Evolutionary conservation across 2,329 filamentous ascomycete genomes (phyloP).

Genomic region (Xylariomycetidae sp.): DNA sequence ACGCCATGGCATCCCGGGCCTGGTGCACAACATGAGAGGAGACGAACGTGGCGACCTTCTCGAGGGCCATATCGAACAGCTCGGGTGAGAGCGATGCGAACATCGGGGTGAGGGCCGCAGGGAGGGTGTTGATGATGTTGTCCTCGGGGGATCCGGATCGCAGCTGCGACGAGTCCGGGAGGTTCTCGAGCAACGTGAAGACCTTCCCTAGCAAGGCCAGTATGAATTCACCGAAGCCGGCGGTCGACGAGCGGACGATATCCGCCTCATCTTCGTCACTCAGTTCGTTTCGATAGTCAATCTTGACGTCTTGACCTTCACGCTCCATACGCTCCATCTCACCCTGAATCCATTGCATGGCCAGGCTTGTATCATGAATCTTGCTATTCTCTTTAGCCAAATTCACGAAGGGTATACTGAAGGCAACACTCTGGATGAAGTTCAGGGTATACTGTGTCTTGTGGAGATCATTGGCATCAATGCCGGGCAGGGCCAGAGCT

Average conservation of each 20-base stretch:
- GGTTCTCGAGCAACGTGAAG: conserved; percentile 89
- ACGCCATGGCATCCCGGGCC: conserved; percentile 95
- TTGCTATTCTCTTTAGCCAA: conserved; percentile 63
- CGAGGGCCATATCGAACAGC: conserved; percentile 83
- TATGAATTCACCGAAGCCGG: conserved; percentile 88
- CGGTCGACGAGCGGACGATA: conserved; percentile 89
- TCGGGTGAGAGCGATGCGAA: conserved; percentile 88
- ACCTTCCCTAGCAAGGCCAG: conserved; percentile 87
- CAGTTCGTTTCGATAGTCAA: conserved; percentile 79
- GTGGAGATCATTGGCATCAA: conserved; percentile 94
- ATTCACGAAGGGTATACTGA: conserved; percentile 89
- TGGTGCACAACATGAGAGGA: conserved; percentile 94
- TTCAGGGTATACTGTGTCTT: conserved; percentile 93
- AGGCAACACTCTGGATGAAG: conserved; percentile 92
- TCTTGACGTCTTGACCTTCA: conserved; percentile 75
- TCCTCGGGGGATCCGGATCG: conserved; percentile 91
- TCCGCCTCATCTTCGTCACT: conserved; percentile 79
- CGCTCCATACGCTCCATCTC: conserved; percentile 92
- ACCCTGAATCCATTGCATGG: conserved; percentile 87
- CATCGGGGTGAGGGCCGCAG: conserved; percentile 83
- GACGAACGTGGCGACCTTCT: conserved; percentile 89
- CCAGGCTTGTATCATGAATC: conserved; percentile 67
- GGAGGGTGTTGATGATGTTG: conserved; percentile 91
- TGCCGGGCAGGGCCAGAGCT: conserved; percentile 88
- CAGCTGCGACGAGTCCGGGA: conserved; percentile 83